These are phyloP conservation scores for Candida loeiensis DNA, from an alignment of 805 yeast species.

Conservation along the genomic window DNA sequence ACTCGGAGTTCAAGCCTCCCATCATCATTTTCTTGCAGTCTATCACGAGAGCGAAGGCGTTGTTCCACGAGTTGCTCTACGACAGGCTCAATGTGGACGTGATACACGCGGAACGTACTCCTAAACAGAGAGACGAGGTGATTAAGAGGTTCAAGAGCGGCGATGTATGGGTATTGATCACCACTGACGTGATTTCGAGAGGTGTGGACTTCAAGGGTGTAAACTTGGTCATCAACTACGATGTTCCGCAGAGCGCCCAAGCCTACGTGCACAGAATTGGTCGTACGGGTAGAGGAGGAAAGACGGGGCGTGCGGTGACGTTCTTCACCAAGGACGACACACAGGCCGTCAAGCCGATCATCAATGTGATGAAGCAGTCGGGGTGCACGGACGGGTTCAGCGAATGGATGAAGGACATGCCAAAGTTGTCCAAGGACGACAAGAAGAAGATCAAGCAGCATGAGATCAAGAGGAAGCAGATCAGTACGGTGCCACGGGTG, in stretches of 20 bases:
- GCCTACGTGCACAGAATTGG: conserved; percentile 97
- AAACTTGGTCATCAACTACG: conserved; percentile 90
- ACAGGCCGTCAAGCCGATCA: conserved; percentile 70
- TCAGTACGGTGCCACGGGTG: conserved; percentile 78
- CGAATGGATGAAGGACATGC: conserved; percentile 75
- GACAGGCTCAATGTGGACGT: conserved; percentile 93
- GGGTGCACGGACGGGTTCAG: conserved; percentile 64
- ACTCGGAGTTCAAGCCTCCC: conserved; percentile 89
- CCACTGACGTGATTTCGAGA: conserved; percentile 93
- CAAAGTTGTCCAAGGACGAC: conserved; percentile 60
- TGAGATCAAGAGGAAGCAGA: conserved; percentile 63
- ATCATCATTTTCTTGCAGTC: conserved; percentile 89
- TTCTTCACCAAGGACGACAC: conserved; percentile 90
- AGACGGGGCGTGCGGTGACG: conserved; percentile 82
- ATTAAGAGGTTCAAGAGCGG: conserved; percentile 85
- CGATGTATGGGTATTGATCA: conserved; percentile 91
- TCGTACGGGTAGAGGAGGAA: conserved; percentile 96
- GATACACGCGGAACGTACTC: conserved; percentile 92
- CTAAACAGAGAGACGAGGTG: conserved; percentile 77
- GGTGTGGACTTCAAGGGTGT: conserved; percentile 98
- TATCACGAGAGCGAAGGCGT: conserved; percentile 89
- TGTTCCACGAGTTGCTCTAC: conserved; percentile 87
- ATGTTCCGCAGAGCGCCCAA: conserved; percentile 91
- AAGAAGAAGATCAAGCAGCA: conserved; percentile 57
- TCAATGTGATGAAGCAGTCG: conserved; percentile 94